Percentiles rank a stretch among this genome's conserved stretches.
phyloP scores from a whole-genome alignment of 768 basidiomycete genomes.

The Tricholoma matsutake region DNA sequence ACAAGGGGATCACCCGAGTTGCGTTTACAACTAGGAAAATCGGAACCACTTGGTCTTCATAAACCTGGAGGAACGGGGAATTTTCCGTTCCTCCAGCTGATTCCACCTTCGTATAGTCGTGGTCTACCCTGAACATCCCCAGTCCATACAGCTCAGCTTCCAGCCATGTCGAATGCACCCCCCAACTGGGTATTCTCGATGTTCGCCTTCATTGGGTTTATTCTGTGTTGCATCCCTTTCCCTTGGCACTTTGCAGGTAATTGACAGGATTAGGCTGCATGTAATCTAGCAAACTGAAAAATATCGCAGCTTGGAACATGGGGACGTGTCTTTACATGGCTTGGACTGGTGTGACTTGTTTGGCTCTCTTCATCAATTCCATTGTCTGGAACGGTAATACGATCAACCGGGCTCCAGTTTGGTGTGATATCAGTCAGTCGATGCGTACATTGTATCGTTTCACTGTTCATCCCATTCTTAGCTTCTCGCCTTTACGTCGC shows the following conservation, averaged over 20 bases:
- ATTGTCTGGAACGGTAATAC: slow-evolving; percentile 66
- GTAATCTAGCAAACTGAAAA: not conserved
- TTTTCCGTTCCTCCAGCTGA: slow-evolving; percentile 26
- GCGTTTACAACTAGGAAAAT: slow-evolving; percentile 33
- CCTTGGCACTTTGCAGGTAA: slow-evolving; percentile 68
- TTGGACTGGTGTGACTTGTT: slow-evolving; percentile 59
- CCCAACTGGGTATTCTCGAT: slow-evolving; percentile 47
- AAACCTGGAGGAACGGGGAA: slow-evolving; percentile 26
- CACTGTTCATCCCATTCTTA: not conserved
- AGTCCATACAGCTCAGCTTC: slow-evolving; percentile 9
- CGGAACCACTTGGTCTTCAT: slow-evolving; percentile 32
- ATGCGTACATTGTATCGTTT: not conserved
- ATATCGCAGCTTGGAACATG: slow-evolving; percentile 16
- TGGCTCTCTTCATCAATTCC: slow-evolving; percentile 62
- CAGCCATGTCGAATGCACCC: slow-evolving; percentile 28
- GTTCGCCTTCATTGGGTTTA: slow-evolving; percentile 54
- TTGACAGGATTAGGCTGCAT: not conserved
- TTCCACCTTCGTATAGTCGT: slow-evolving; percentile 31
- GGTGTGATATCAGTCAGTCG: slow-evolving; percentile 59
- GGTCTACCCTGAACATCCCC: slow-evolving; percentile 7
- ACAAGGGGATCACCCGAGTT: slow-evolving; percentile 46
- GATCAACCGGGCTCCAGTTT: slow-evolving; percentile 52
- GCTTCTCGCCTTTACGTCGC: not conserved
- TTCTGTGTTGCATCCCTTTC: slow-evolving; percentile 55
- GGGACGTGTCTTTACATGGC: slow-evolving; percentile 69